These are phyloP conservation scores for Kernera saxatilis DNA, from an alignment of 345 rosid species.

Conservation along the genomic window DNA sequence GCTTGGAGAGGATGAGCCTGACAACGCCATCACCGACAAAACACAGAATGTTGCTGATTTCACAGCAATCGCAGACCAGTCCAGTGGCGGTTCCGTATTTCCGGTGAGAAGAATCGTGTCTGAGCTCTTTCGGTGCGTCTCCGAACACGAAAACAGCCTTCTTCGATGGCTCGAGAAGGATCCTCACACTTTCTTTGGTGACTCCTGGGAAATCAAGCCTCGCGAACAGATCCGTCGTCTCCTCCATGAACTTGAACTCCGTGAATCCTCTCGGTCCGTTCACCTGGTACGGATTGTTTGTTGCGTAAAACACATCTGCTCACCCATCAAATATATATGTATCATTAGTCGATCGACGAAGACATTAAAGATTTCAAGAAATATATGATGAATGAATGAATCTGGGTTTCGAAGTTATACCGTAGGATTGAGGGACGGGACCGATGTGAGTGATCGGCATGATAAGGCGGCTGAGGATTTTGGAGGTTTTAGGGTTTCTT, in stretches of 20 bases:
- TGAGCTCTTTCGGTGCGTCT: slow-evolving; percentile 11
- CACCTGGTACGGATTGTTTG: slow-evolving; percentile 16
- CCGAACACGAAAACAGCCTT: neutral
- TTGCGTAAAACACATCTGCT: slow-evolving; percentile 21
- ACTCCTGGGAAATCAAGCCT: slow-evolving; percentile 17
- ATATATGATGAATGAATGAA: neutral
- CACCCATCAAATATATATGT: neutral
- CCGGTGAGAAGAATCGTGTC: slow-evolving; percentile 8
- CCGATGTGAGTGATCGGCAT: neutral
- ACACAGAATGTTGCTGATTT: neutral
- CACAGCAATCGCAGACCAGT: slow-evolving; percentile 14
- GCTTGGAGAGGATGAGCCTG: slow-evolving; percentile 11
- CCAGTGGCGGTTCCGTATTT: neutral
- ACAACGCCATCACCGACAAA: slow-evolving; percentile 20
- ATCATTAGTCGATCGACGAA: neutral
- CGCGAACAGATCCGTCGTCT: slow-evolving; percentile 5
- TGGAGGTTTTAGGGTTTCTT: neutral
- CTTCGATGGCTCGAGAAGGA: neutral
- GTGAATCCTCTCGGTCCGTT: slow-evolving; percentile 22
- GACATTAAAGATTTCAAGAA: neutral
- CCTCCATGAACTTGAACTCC: slow-evolving; percentile 1
- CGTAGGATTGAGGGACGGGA: neutral
- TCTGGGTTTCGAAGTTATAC: neutral
- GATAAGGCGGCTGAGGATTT: neutral
- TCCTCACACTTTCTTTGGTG: neutral